A percentile compares a stretch with the other conserved stretches of the same genome.
Conservation (phyloP, 2,329 filamentous ascomycete genomes). For the Bertia moriformis region DNA sequence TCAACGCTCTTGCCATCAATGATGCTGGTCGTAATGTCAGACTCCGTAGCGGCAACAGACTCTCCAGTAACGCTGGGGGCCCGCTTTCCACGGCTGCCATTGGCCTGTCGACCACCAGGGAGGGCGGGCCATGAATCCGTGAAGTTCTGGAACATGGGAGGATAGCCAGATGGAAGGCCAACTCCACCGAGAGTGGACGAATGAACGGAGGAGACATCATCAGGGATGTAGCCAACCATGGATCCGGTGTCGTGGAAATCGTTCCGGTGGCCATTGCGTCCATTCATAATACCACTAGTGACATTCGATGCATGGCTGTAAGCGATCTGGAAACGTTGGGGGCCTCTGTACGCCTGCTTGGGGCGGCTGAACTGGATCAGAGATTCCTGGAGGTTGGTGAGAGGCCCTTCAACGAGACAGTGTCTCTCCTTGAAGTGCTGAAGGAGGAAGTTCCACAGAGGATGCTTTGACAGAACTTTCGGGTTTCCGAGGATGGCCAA, state of each 20-base stretch:
- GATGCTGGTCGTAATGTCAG: slow-evolving; percentile 48
- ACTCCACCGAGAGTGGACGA: slow-evolving; percentile 55
- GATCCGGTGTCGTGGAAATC: slow-evolving; percentile 41
- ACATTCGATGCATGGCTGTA: slow-evolving; percentile 24
- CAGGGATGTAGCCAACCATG: slow-evolving; percentile 59
- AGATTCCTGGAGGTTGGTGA: slow-evolving; percentile 91
- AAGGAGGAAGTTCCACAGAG: slow-evolving; percentile 89
- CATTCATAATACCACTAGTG: slow-evolving; percentile 4
- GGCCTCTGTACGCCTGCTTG: slow-evolving; percentile 65
- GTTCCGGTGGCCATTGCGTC: slow-evolving; percentile 4
- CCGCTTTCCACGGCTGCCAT: slow-evolving; percentile 30
- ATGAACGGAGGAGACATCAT: slow-evolving; percentile 63
- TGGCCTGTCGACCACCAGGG: slow-evolving; percentile 30
- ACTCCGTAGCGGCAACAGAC: slow-evolving; percentile 53
- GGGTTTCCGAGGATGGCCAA: slow-evolving; percentile 94
- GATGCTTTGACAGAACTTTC: slow-evolving; percentile 93
- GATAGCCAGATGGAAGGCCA: slow-evolving; percentile 48
- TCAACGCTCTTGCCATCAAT: slow-evolving; percentile 34
- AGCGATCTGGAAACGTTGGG: slow-evolving; percentile 69
- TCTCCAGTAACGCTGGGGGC: slow-evolving; percentile 50
- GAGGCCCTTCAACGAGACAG: slow-evolving; percentile 85
- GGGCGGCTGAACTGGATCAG: slow-evolving; percentile 88
- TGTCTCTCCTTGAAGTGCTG: slow-evolving; percentile 95
- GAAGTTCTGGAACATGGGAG: slow-evolving; percentile 62
- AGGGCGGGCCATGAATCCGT: slow-evolving; percentile 46